Base-by-base conservation (phyloP, 345 rosid species). In the Eucalyptus viminalis region DNA sequence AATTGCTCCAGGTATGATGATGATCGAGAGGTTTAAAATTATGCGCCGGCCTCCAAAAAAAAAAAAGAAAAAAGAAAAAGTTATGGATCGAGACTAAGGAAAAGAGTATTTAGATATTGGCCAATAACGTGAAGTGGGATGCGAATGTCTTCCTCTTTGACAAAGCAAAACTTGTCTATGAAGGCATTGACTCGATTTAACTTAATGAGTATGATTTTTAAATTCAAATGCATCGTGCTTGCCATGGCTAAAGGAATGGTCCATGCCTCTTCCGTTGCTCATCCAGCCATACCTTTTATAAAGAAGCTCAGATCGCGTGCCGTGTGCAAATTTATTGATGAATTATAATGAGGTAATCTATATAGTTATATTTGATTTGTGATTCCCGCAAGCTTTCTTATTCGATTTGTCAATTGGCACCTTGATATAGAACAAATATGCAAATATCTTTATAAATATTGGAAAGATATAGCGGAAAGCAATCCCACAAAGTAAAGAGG, bases 291-390 rank as follows among this genome's bases (percentile, higher is more conserved):
- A 19, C 6, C 80, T 69, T 9, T 0, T 16, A 67, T 5, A 31
- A 16, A 19, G 43, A 67, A 67, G 43, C 80, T 19, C 1, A 14
- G 5, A 14, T 67, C 11, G 76, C 11, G 2, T n/a, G 40, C 22
- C 2, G 13, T 16, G 9, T 6, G 7, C 7, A 24, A 34, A 34
- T 37, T 34, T 19, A 9, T 19, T 72, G 3, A 72, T 19, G 8
- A 37, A 10, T 2, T 10, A 3, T 10, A 11, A 9, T 19, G 25
- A 9, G 1, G 8, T 72, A 1, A 72, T 37, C 6, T 6, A 11
- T 11, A 10, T 10, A 22, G 3, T 40, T 72, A 37, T 21, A 6
- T 7, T 34, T 6, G 12, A 69, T 69, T 0, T 3, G 3, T 14
- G 76, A n/a, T 14, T 29, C 10, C 15, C 4, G 0, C 16, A 11